A percentile compares a stretch with the other conserved stretches of the same genome.
Evolutionary conservation across 108 stramenopile genomes (phyloP).

Genomic region (Pseudonitzschia pungens): DNA sequence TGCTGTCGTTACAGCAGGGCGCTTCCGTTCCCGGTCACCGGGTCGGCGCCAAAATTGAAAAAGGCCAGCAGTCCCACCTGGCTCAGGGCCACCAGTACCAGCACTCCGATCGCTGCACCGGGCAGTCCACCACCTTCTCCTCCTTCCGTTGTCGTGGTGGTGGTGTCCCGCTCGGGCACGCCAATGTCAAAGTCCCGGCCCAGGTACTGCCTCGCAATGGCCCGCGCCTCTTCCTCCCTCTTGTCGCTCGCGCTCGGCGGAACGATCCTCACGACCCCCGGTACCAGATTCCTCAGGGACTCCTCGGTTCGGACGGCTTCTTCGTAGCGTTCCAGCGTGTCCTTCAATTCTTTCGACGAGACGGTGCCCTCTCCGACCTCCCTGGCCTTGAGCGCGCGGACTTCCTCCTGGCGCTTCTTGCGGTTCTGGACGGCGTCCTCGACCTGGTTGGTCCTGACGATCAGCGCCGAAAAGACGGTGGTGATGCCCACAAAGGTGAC

Average conservation of each 20-base stretch:
- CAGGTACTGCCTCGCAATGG: slow-evolving; percentile 49
- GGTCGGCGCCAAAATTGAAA: slow-evolving; percentile 15
- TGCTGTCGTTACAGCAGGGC: not conserved
- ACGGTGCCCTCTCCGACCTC: slow-evolving; percentile 35
- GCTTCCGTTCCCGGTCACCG: not conserved
- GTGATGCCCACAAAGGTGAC: slow-evolving; percentile 57
- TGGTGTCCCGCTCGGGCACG: slow-evolving; percentile 14
- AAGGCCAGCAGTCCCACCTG: slow-evolving; percentile 14
- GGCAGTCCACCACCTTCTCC: slow-evolving; percentile 10
- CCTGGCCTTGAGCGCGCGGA: slow-evolving; percentile 51
- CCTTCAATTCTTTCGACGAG: slow-evolving; percentile 16
- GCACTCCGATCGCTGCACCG: slow-evolving; percentile 7
- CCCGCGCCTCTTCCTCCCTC: slow-evolving; percentile 36
- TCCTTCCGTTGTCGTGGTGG: not conserved
- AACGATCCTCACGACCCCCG: slow-evolving; percentile 59
- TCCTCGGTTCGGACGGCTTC: slow-evolving; percentile 53
- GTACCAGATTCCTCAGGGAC: slow-evolving; percentile 56
- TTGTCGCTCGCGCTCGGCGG: slow-evolving; percentile 41
- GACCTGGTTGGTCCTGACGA: slow-evolving; percentile 51
- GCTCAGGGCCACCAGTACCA: slow-evolving; percentile 4
- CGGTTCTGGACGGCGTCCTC: slow-evolving; percentile 55
- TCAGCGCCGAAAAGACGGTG: slow-evolving; percentile 50
- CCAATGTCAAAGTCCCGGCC: slow-evolving; percentile 29
- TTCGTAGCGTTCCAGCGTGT: slow-evolving; percentile 47
- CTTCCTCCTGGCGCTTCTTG: slow-evolving; percentile 39